A percentile compares a stretch with the other conserved stretches of the same genome.
phyloP scores from a whole-genome alignment of 2,329 filamentous ascomycete genomes.

The Penicillium sp. region DNA sequence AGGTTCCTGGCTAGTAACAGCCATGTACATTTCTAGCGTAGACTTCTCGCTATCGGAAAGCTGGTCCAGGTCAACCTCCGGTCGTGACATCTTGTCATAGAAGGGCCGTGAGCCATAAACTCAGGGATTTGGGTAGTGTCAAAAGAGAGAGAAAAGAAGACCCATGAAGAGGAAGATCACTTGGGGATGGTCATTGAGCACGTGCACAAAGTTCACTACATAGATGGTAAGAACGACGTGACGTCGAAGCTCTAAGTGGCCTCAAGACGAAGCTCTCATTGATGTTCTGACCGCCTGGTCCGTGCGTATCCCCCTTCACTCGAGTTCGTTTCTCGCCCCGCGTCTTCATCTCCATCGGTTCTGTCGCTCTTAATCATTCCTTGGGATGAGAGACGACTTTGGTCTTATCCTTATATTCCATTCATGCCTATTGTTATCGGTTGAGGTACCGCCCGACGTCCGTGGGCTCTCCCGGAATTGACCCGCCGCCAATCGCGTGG shows the following conservation, averaged over 20 bases:
- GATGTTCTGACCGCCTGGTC: constrained; percentile 29
- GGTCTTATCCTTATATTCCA: constrained; percentile 17
- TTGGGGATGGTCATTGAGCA: not conserved
- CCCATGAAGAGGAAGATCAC: not conserved
- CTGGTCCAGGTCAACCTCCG: constrained; percentile 57
- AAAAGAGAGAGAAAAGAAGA: not conserved
- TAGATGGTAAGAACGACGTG: not conserved
- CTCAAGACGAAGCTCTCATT: constrained; percentile 11
- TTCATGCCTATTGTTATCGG: constrained; percentile 11
- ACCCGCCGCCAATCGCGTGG: constrained; percentile 20
- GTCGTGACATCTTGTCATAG: constrained; percentile 46
- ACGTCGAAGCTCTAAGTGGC: constrained; percentile 11
- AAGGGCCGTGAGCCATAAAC: constrained; percentile 25
- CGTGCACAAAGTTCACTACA: not conserved
- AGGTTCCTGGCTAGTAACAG: constrained; percentile 80
- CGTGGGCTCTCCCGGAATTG: constrained; percentile 18
- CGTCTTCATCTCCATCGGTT: constrained; percentile 22
- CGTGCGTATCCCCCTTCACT: constrained; percentile 26
- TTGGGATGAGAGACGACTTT: constrained; percentile 19
- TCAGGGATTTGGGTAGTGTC: not conserved
- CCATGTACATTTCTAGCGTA: constrained; percentile 81
- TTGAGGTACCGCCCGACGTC: constrained; percentile 10
- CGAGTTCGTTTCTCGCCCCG: constrained; percentile 27
- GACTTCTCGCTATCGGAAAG: constrained; percentile 77
- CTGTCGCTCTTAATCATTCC: constrained; percentile 18